Evolutionary conservation across 805 yeast species (phyloP), one percentile per base, ranked within the genome.

Genomic region (Ogataea corticis): DNA sequence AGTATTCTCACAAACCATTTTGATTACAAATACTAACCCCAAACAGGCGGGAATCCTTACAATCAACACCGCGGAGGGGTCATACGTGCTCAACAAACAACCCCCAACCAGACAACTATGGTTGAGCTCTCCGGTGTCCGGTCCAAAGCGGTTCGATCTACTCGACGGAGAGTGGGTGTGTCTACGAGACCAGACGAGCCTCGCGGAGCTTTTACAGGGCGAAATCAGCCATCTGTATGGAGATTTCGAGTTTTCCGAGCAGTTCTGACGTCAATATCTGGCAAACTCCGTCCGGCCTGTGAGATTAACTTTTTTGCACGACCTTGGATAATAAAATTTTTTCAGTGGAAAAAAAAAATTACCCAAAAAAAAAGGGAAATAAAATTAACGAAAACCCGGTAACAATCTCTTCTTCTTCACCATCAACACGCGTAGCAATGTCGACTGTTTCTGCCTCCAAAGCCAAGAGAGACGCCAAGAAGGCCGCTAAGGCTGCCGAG

Each of bases 381-480:
- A 11, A 28, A 28, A 28, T 7, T 28, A 7, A 28, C 6, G 11
- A 11, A 28, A 28, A 28, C 6, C 14, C 11, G 11, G 25, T 21
- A 21, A 21, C 25, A 5, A 6, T 21, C 25, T 21, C 9, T 21
- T 21, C 9, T 21, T 9, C 9, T 9, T 28, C 31, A 28, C 13
- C 31, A 28, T 13, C 31, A 12, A 28, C 31, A n/a, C 4, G 6
- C n/a, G 28, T 15, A 35, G 13, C 25, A 6, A 67, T 66, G 71
- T 76, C 81, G 47, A 50, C 63, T 33, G 79, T 83, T 56, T 92
- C 98, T 46, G 83, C 97, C 55, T 90, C 97, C 16, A 92, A 92
- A 70, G 98, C 98, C 53, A 94, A 92, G 76, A 88, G 99, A 84
- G 97, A 92, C 56, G 96, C 96, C 55, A 92, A 91, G 75, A 89